phyloP scores from a whole-genome alignment of 1,139 yeast genomes.

The Debaryomycetaceae sp. region DNA sequence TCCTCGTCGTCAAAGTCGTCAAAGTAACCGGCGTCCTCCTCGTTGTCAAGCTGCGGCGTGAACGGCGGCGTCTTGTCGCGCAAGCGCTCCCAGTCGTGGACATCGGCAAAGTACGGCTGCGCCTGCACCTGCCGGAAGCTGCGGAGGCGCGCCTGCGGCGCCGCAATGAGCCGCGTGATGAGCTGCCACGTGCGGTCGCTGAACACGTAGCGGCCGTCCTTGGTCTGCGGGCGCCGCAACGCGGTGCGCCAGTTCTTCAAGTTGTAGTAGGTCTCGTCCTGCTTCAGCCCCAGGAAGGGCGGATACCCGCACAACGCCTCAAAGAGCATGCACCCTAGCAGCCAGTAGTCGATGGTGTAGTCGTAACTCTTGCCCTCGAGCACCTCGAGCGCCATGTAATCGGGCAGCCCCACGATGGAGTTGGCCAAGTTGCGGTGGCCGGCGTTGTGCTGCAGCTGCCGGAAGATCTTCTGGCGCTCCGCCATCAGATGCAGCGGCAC shows the following conservation, averaged over 20 bases:
- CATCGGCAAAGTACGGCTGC: slow-evolving; percentile 79
- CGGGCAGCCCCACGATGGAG: slow-evolving; percentile 97
- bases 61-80: slow-evolving; percentile 83
- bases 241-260: slow-evolving; percentile 90
- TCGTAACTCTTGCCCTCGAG: slow-evolving; percentile 92
- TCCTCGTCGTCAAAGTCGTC: slow-evolving; percentile 96
- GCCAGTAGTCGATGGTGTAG: slow-evolving; percentile 98
- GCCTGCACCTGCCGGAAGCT: slow-evolving; percentile 76
- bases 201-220: slow-evolving; percentile 86
- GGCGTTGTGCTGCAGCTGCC: slow-evolving; percentile 62
- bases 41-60: slow-evolving; percentile 93
- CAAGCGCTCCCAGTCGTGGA: slow-evolving; percentile 64
- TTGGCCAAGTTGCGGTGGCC: slow-evolving; percentile 67
- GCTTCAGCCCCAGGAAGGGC: slow-evolving; percentile 90
- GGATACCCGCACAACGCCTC: slow-evolving; percentile 94
- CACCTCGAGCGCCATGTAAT: slow-evolving; percentile 98
- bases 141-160: slow-evolving; percentile 70
- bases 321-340: slow-evolving; percentile 90
- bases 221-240: slow-evolving; percentile 84
- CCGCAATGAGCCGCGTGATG: slow-evolving; percentile 72
- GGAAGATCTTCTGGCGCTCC: slow-evolving; percentile 84
- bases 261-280: slow-evolving; percentile 93
- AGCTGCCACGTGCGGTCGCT: slow-evolving; percentile 97
- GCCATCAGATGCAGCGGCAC: slow-evolving; percentile 73
- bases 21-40: slow-evolving; percentile 97